Evolutionary conservation across 495 filamentous ascomycete genomes (phyloP), one percentile per base, ranked within the genome.

Genomic region (Clohesyomyces aquaticus): DNA sequence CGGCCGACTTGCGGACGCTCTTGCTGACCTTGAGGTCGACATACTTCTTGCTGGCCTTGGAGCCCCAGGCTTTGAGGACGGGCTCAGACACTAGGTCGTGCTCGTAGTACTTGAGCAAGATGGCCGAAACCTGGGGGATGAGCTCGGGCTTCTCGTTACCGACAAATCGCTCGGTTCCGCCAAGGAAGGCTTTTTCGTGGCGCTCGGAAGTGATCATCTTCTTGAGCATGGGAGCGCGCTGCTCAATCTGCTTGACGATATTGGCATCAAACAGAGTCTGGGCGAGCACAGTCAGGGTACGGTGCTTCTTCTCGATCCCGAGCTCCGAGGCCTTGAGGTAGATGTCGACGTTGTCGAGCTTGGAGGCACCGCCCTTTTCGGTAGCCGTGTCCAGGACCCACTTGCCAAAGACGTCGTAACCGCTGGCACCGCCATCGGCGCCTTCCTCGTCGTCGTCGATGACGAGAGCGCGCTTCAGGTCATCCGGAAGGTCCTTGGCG

Each of bases 181-280:
- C 95, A n/a, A 98, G 86, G 76, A 98, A 87, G 54, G 94, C 93
- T 83, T 94, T 96, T 80, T 98, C 86, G 75, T 98, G 93, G 57
- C 88, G 87, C 71, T 98, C 94, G 25, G 90, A 90, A 22, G 86
- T 88, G 70, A 95, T 85, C 80, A 97, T 83, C 88, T 92, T 91
- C 80, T 94, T 95, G 61, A 98, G 84, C 80, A 98, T 87, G 57
- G 80, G 76, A 58, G 87, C 89, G 70, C 94, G 93, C 73, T 79
- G 81, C 63, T 86, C 82, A 63, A 98, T 89, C 79, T 98, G 91
- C 78, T 88, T 87, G 72, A 85, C 80, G 63, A 98, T 94, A 72
- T 88, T 87, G 61, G 96, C 87, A 72, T 96, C 88, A 73, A 98
- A 98, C 69, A 98, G 81, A 68, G 91, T 92, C 81, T 96, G 91